phyloP scores from a whole-genome alignment of 2,329 filamentous ascomycete genomes.

The Ampelomyces quisqualis region DNA sequence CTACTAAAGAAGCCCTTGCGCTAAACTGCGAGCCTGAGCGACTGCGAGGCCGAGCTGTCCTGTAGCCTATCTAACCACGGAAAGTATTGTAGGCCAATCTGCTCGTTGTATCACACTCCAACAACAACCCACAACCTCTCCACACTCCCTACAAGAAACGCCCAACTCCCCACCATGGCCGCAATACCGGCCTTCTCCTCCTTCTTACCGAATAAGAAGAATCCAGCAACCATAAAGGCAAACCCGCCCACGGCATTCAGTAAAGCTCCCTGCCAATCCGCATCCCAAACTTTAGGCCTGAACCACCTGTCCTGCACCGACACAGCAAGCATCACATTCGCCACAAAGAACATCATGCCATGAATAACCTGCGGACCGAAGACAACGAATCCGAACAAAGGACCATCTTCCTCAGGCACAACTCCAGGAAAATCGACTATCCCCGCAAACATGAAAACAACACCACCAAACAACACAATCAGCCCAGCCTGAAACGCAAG shows the following conservation, averaged over 20 bases:
- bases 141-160: conserved; percentile 30
- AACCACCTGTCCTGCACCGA: conserved; percentile 32
- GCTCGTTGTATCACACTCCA: conserved; percentile 8
- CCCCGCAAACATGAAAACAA: conserved; percentile 35
- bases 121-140: conserved; percentile 27
- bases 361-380: conserved; percentile 31
- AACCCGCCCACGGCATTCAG: conserved; percentile 30
- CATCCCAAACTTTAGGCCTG: conserved; percentile 21
- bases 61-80: too few species aligned
- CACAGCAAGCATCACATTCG: conserved; percentile 29
- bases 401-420: conserved; percentile 13
- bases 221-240: conserved; percentile 31
- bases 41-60: too few species aligned
- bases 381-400: conserved; percentile 18
- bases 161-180: conserved; percentile 27
- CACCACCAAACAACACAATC: conserved; percentile 30
- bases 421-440: conserved; percentile 33
- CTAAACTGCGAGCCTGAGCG: too few species aligned
- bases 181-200: conserved; percentile 18
- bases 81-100: too few species aligned
- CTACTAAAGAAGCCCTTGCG: too few species aligned
- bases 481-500: conserved; percentile 34
- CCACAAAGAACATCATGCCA: conserved; percentile 28
- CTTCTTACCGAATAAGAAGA: conserved; percentile 21
- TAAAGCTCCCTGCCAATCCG: conserved; percentile 31